These are phyloP conservation scores for Oryza coarctata DNA, from an alignment of 176 grass and related monocot genomes.

Conservation along the genomic window DNA sequence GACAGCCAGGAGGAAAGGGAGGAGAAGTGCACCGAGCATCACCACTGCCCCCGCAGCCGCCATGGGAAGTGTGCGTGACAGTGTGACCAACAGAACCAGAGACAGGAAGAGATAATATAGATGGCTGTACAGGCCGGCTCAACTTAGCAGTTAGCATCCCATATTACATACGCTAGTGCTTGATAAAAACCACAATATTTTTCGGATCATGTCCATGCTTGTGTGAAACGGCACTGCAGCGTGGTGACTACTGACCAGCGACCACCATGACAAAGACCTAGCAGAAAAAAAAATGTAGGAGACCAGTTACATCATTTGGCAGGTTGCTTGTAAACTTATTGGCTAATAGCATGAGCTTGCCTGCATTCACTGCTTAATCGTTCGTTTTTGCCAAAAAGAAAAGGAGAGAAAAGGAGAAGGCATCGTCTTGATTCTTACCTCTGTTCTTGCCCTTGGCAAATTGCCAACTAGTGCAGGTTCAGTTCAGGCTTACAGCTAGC, in stretches of 20 bases:
- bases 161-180: background rate
- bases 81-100: background rate
- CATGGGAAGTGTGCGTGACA: background rate
- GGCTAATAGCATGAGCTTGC: background rate
- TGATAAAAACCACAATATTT: background rate
- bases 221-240: no score
- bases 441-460: no score
- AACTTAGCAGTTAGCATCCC: background rate
- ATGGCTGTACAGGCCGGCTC: background rate
- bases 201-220: no score
- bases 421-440: no score
- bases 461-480: no score
- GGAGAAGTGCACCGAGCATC: background rate
- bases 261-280: no score
- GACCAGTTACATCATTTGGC: background rate
- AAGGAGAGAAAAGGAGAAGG: no score
- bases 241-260: no score
- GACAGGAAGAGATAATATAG: background rate
- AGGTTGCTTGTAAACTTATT: background rate
- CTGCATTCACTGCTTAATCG: no score
- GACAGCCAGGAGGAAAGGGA: conserved; percentile 6
- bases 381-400: no score
- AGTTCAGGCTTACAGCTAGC: no score
- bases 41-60: background rate
- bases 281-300: no score